phyloP scores from a whole-genome alignment of 1,284 basidiomycete species.

The Meira miltonrushii region DNA sequence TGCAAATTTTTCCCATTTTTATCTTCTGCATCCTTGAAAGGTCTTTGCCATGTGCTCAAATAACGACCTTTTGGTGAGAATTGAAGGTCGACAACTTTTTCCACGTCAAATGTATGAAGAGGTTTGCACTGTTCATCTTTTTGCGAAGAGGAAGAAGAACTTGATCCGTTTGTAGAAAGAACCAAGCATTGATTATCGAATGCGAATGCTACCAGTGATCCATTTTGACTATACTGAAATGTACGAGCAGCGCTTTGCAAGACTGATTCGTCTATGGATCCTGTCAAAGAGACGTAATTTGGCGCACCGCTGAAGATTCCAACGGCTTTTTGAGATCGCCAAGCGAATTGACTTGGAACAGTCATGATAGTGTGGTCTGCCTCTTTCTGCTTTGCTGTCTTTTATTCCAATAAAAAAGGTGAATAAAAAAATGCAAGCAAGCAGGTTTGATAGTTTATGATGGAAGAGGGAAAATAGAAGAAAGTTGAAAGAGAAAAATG shows the following conservation, averaged over 20 bases:
- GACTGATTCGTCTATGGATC: slow-evolving; percentile 64
- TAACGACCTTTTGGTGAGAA: slow-evolving; percentile 91
- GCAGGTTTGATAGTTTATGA: too few relatives aligned
- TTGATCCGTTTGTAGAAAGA: slow-evolving; percentile 58
- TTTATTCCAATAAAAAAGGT: neutral
- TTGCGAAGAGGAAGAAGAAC: slow-evolving; percentile 14
- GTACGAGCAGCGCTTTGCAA: slow-evolving; percentile 65
- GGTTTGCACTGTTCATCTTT: slow-evolving; percentile 4
- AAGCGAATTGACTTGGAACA: slow-evolving; percentile 1
- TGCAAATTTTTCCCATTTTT: slow-evolving; percentile 68
- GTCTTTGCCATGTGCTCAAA: slow-evolving; percentile 89
- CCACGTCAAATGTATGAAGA: slow-evolving; percentile 53
- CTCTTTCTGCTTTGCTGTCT: neutral
- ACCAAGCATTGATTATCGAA: slow-evolving; percentile 53
- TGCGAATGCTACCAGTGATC: slow-evolving; percentile 67
- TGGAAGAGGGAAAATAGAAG: neutral
- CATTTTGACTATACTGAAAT: slow-evolving; percentile 80
- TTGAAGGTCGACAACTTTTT: slow-evolving; percentile 73
- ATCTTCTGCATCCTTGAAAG: slow-evolving; percentile 64
- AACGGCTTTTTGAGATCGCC: slow-evolving; percentile 82
- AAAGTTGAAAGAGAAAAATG: neutral
- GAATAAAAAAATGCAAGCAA: neutral
- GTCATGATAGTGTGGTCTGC: too few relatives aligned
- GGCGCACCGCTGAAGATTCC: slow-evolving; percentile 79
- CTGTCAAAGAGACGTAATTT: slow-evolving; percentile 60